These are phyloP conservation scores for Laguncularia racemosa DNA, from an alignment of 345 rosid genomes.

Conservation along the genomic window DNA sequence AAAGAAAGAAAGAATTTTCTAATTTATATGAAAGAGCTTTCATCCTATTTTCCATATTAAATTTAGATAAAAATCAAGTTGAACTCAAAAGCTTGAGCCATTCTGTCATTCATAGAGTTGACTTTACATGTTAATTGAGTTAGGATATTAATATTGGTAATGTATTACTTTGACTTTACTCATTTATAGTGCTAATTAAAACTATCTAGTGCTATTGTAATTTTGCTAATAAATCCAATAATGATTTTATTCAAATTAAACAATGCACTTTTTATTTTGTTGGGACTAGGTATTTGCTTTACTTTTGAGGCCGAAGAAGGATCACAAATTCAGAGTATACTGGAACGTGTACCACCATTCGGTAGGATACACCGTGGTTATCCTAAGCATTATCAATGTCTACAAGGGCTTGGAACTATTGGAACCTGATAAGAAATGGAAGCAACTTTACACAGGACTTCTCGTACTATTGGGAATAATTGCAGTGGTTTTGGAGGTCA, in stretches of 20 bases:
- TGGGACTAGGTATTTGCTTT: slow-evolving; percentile 52
- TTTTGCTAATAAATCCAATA: not conserved
- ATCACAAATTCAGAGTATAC: slow-evolving; percentile 69
- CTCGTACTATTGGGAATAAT: slow-evolving; percentile 46
- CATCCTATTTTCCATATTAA: too few relatives aligned
- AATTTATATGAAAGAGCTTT: too few relatives aligned
- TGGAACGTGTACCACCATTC: slow-evolving; percentile 91
- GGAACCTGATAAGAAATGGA: slow-evolving; percentile 52
- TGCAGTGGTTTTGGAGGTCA: slow-evolving; percentile 43
- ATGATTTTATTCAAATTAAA: not conserved
- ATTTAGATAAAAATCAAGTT: too few relatives aligned
- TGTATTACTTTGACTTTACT: too few relatives aligned
- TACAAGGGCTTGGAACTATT: slow-evolving; percentile 63
- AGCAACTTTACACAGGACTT: slow-evolving; percentile 40
- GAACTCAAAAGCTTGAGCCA: too few relatives aligned
- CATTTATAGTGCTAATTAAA: too few relatives aligned
- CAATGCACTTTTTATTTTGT: not conserved
- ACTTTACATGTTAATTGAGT: too few relatives aligned
- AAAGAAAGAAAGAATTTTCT: too few relatives aligned
- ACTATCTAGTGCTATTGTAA: not conserved
- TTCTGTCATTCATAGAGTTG: too few relatives aligned
- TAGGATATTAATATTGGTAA: too few relatives aligned
- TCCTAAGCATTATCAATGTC: slow-evolving; percentile 52
- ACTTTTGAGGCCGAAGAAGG: slow-evolving; percentile 79
- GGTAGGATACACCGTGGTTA: slow-evolving; percentile 59